These are phyloP conservation scores for Sporothrix pseudoabietina DNA, from an alignment of 2,329 filamentous ascomycete genomes.

Conservation along the genomic window DNA sequence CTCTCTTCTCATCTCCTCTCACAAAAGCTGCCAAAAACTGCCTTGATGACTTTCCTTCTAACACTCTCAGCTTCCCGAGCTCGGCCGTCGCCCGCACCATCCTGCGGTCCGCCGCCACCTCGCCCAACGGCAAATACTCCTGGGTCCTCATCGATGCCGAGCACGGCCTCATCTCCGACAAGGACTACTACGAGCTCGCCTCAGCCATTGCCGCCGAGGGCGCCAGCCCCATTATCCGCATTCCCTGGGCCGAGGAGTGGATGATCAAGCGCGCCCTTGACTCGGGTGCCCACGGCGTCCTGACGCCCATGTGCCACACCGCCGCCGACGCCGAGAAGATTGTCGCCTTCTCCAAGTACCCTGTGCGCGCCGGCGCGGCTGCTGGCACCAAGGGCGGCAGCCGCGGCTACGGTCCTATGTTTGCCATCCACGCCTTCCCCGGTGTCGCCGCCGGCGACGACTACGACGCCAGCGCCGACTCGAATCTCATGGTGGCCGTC, in stretches of 20 bases:
- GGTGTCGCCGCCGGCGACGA: constrained; percentile 38
- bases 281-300: constrained; percentile 60
- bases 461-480: constrained; percentile 43
- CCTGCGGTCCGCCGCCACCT: constrained; percentile 31
- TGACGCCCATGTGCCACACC: constrained; percentile 49
- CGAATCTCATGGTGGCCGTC: constrained; percentile 41
- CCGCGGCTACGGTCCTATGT: constrained; percentile 42
- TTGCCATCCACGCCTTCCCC: constrained; percentile 36
- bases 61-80: constrained; percentile 30
- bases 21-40: background rate
- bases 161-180: constrained; percentile 45
- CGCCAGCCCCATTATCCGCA: constrained; percentile 48
- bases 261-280: constrained; percentile 65
- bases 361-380: constrained; percentile 15
- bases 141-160: constrained; percentile 47
- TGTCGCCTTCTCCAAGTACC: constrained; percentile 36
- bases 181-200: constrained; percentile 42
- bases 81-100: constrained; percentile 34
- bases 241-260: constrained; percentile 61
- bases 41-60: background rate
- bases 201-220: constrained; percentile 46
- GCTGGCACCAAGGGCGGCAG: constrained; percentile 25
- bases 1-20: background rate
- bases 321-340: constrained; percentile 36
- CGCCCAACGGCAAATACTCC: constrained; percentile 28